Evolutionary conservation across 2,329 filamentous ascomycete genomes (phyloP).

Genomic region (Lachnellula subtilissima): DNA sequence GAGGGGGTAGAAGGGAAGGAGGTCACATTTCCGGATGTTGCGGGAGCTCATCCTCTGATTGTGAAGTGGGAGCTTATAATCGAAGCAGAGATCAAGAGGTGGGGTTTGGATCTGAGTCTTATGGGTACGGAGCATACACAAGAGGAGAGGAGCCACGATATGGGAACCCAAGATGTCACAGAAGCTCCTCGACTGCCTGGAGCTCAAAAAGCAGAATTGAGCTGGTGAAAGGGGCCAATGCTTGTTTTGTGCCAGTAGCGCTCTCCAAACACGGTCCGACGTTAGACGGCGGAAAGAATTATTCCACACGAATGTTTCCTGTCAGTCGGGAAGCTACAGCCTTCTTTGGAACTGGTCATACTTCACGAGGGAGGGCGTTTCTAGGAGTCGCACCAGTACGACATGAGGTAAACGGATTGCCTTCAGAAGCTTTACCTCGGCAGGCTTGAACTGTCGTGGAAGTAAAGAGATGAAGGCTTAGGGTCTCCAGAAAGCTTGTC

Average conservation of each 20-base stretch:
- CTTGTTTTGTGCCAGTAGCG: neutral
- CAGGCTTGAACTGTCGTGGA: too few relatives aligned
- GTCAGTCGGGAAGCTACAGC: too few relatives aligned
- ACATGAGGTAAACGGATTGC: too few relatives aligned
- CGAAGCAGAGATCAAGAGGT: conserved; percentile 37
- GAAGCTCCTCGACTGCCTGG: neutral
- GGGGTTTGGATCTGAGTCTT: conserved; percentile 33
- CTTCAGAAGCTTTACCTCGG: too few relatives aligned
- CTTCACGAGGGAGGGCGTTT: too few relatives aligned
- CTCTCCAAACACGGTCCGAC: neutral
- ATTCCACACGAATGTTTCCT: too few relatives aligned
- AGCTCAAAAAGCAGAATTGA: conserved; percentile 3
- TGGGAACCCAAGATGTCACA: conserved; percentile 2
- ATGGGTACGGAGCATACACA: conserved; percentile 19
- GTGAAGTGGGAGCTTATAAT: conserved; percentile 53
- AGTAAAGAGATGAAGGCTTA: too few relatives aligned
- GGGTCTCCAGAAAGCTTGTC: too few relatives aligned
- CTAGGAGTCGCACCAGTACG: too few relatives aligned
- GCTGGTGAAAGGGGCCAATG: conserved; percentile 3
- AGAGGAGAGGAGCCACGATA: neutral
- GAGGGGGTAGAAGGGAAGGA: conserved; percentile 35
- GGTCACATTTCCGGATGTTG: conserved; percentile 57
- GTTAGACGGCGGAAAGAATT: too few relatives aligned
- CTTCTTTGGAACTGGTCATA: too few relatives aligned
- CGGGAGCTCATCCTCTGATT: conserved; percentile 62